A percentile compares a stretch with the other conserved stretches of the same genome.
Evolutionary conservation across 2,329 filamentous ascomycete genomes (phyloP).

Genomic region (Botryotinia calthae): DNA sequence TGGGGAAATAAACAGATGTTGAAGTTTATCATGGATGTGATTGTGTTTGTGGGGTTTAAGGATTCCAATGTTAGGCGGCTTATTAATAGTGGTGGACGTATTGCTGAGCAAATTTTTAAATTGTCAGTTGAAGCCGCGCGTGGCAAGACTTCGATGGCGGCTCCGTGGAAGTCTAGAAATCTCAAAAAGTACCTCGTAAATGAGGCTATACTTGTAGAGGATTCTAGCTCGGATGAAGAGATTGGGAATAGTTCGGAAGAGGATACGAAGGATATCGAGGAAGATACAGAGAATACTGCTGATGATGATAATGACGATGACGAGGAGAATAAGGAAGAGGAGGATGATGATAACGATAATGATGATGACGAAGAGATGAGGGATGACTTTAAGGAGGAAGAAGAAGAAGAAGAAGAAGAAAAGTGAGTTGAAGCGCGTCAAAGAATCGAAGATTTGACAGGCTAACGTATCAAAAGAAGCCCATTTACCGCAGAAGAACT

Average conservation of each 20-base stretch:
- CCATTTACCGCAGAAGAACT: background rate
- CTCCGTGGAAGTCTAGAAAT: slow-evolving; percentile 6
- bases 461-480: background rate
- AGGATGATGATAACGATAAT: slow-evolving; percentile 41
- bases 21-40: slow-evolving; percentile 18
- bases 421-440: background rate
- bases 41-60: background rate
- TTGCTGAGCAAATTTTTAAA: background rate
- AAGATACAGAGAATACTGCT: slow-evolving; percentile 55
- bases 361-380: slow-evolving; percentile 49
- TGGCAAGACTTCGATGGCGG: background rate
- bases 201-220: background rate
- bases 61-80: background rate
- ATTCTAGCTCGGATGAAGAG: background rate
- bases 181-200: background rate
- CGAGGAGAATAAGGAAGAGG: slow-evolving; percentile 28
- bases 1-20: slow-evolving; percentile 20
- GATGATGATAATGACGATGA: slow-evolving; percentile 68
- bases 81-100: background rate
- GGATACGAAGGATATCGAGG: background rate
- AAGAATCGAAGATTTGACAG: too few relatives aligned
- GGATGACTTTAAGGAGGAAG: background rate
- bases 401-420: background rate
- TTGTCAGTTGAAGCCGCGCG: background rate
- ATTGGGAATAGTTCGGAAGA: background rate